phyloP scores from a whole-genome alignment of 805 yeast genomes.

The Saturnispora zaruensis region DNA sequence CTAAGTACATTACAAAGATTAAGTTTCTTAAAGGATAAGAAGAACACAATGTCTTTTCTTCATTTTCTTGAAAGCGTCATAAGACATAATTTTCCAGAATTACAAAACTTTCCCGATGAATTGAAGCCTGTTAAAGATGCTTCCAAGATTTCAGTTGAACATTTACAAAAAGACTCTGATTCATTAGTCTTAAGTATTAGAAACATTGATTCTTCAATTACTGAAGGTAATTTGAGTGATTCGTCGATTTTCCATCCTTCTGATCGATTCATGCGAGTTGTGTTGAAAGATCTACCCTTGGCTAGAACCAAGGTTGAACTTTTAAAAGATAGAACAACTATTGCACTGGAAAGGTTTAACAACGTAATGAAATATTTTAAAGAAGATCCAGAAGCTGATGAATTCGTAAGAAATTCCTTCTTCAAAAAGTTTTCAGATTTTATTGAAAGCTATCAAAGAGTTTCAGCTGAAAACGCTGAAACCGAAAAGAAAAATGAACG shows the following conservation, averaged over 20 bases:
- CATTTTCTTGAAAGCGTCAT: constrained; percentile 88
- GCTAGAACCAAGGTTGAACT: constrained; percentile 65
- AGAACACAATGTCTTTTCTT: constrained; percentile 78
- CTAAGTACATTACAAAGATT: constrained; percentile 83
- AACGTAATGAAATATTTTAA: constrained; percentile 77
- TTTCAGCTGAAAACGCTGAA: constrained; percentile 67
- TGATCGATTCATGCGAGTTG: constrained; percentile 57
- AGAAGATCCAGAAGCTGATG: constrained; percentile 68
- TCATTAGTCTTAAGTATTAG: constrained; percentile 51
- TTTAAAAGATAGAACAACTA: constrained; percentile 52
- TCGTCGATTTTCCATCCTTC: constrained; percentile 71
- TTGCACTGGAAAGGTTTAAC: constrained; percentile 58
- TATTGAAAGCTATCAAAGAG: constrained; percentile 68
- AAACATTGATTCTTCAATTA: constrained; percentile 66
- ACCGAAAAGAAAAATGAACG: constrained; percentile 75
- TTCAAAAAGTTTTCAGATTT: constrained; percentile 76
- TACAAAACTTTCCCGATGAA: constrained; percentile 68
- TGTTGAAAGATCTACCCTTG: constrained; percentile 59
- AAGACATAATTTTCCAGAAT: constrained; percentile 76
- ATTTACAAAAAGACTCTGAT: constrained; percentile 62
- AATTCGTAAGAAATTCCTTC: constrained; percentile 56
- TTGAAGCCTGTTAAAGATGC: constrained; percentile 48
- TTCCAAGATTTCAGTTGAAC: constrained; percentile 74
- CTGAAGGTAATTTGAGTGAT: constrained; percentile 80
- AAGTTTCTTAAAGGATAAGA: constrained; percentile 82